Evolutionary conservation across 352 stramenopile genomes (phyloP), one percentile per base, ranked within the genome.

Genomic region (Globisporangium yorkense): DNA sequence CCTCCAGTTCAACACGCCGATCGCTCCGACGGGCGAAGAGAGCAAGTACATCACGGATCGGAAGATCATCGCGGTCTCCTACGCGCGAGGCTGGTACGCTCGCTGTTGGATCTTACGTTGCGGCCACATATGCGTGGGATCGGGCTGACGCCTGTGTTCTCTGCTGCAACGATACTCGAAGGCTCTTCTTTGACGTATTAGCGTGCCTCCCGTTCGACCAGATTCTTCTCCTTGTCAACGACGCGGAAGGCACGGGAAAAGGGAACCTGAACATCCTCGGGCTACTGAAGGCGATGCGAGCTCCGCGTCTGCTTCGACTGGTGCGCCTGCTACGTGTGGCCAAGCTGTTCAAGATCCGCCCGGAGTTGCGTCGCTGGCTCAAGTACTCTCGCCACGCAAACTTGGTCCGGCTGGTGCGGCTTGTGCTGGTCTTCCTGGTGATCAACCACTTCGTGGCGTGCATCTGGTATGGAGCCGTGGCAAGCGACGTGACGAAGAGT

Each of bases 301-400:
- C 86, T 0, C 83, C 83, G 18, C 70, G 83, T 24, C 54, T 93
- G 35, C 66, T 93, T 24, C 83, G 83, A 16, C 69, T 93, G 2
- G 74, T 90, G 6, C 80, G 77, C 2, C 47, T 93, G 8, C 57
- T 93, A 1, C 77, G 80, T 0, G 68, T 93, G 5, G 64, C 86
- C n/a, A 87, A 88, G 52, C 59, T 93, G 15, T 75, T 91, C 46
- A 86, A 84, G 54, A 74, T 93, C 24, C 75, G 75, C 0, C 79
- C 83, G 9, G 80, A 93, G 54, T 49, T 90, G 16, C 80, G 80
- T 21, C 70, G 83, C n/a, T 93, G 83, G 80, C 60, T 93, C 1
- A 77, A 89, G 44, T 91, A 93, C 66, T 93, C 83, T 13, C 80
- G 83, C 0, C 81, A 93, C 40, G 79, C 80, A 8, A 90, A 93